Evolutionary conservation across 768 basidiomycete genomes (phyloP), one percentile per base, ranked within the genome.

Genomic region (Termitomyces sp.): DNA sequence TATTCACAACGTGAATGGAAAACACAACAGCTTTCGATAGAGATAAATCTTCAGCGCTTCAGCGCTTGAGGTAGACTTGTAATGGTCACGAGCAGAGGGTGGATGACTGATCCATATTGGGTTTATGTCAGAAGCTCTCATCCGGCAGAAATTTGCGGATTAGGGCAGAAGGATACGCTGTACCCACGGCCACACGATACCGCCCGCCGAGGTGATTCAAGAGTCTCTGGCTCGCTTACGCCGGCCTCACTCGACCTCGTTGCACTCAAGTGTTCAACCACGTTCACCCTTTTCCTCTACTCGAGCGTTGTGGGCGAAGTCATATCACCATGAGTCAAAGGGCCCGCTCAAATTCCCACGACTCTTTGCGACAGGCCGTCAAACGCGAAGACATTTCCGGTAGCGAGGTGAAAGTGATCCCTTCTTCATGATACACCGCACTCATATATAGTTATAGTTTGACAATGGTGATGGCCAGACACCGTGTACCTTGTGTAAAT

Each of bases 401-500:
- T 6, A 34, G 38, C 25, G 21, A 57, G 35, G 56, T 57, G 9
- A 34, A 43, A 16, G 9, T 34, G 19, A n/a, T 16, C 21, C 14
- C 21, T 14, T 19, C 40, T 38, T 21, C 35, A 16, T 38, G 53
- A 45, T 38, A 25, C 9, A 5, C 29, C 9, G 12, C 21, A 23
- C 34, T 51, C 7, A 41, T 21, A 32, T 35, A 27, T 17, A 14
- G 29, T 41, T 23, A 0, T 41, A 65, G 64, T 38, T 63, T 37
- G 40, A 47, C 11, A 50, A 55, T 38, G 23, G 59, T 46, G 27
- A 48, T 45, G 53, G 54, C 16, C 56, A 58, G 48, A 46, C 56
- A 38, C 59, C 59, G 1, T 63, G 62, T 38, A 42, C 21, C 4
- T 27, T 63, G 35, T 40, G 32, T 34, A 42, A 34, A 19, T 14